phyloP scores from a whole-genome alignment of 2,329 filamentous ascomycete species.

The Kalmusia sp. region DNA sequence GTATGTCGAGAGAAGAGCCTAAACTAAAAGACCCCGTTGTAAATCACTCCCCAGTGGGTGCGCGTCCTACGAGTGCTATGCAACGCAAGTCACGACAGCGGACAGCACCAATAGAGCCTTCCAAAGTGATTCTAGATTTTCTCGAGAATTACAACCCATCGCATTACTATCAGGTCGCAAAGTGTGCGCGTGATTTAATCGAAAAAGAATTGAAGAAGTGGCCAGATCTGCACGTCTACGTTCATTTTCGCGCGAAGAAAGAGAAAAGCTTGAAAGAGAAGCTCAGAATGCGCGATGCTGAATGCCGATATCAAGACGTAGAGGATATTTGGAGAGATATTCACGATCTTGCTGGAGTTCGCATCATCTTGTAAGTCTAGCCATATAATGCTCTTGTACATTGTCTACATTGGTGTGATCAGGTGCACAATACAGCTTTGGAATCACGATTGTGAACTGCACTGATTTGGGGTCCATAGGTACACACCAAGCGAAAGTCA shows the following conservation, averaged over 20 bases:
- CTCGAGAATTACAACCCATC: constrained; percentile 1
- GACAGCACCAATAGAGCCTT: too few relatives aligned
- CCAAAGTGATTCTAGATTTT: not conserved
- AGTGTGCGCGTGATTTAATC: constrained; percentile 6
- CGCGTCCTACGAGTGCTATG: too few relatives aligned
- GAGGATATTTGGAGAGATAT: constrained; percentile 12
- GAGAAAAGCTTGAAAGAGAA: constrained; percentile 11
- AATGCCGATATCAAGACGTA: not conserved
- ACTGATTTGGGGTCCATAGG: too few relatives aligned
- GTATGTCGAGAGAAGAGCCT: too few relatives aligned
- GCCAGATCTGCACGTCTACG: constrained; percentile 9
- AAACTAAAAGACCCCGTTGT: too few relatives aligned
- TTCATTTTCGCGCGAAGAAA: constrained; percentile 8
- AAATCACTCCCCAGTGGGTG: too few relatives aligned
- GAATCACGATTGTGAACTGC: too few relatives aligned
- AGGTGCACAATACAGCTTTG: too few relatives aligned
- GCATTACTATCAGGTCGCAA: constrained; percentile 5
- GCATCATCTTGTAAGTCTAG: constrained; percentile 19
- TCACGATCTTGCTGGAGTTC: constrained; percentile 17
- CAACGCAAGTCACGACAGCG: too few relatives aligned
- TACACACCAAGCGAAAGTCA: constrained; percentile 11
- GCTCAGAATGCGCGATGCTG: constrained; percentile 7
- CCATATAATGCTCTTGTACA: too few relatives aligned
- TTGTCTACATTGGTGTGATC: too few relatives aligned
- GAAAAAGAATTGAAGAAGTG: constrained; percentile 4